phyloP scores from a whole-genome alignment of 192 early-diverging fungal genomes.

The Piromyces finnis region DNA sequence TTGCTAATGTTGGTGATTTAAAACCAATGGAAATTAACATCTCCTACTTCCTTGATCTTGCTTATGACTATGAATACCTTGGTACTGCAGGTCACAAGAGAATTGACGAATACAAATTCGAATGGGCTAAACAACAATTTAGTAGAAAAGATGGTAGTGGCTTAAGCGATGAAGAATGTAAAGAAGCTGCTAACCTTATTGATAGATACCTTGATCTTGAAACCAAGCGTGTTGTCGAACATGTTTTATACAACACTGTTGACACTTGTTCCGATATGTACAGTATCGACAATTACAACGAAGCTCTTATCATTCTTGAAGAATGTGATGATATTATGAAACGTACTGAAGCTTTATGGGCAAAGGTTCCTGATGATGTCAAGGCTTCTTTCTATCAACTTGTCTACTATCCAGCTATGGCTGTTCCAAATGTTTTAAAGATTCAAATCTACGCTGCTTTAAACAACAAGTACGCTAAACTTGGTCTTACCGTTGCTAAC shows the following conservation, averaged over 20 bases:
- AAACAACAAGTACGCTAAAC: background rate
- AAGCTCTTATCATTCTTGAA: background rate
- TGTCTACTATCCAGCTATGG: constrained; percentile 5
- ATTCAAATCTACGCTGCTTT: constrained; percentile 2
- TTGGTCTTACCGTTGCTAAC: constrained; percentile 1
- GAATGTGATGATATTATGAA: background rate
- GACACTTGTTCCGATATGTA: background rate
- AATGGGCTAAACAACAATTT: background rate
- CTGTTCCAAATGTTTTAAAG: constrained; percentile 1
- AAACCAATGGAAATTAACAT: constrained; percentile 4
- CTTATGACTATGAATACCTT: background rate
- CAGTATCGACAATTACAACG: background rate
- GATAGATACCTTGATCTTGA: background rate
- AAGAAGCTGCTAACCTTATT: background rate
- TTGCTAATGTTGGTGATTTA: constrained; percentile 9
- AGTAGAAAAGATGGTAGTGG: background rate
- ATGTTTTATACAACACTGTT: background rate
- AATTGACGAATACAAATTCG: background rate
- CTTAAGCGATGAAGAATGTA: background rate
- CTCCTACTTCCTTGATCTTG: constrained; percentile 7
- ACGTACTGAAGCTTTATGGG: background rate
- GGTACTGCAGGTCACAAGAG: background rate
- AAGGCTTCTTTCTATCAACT: constrained; percentile 9
- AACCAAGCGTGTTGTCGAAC: background rate
- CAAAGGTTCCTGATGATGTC: background rate